phyloP scores from a whole-genome alignment of 805 yeast genomes.

The Barnettozyma siamensis region DNA sequence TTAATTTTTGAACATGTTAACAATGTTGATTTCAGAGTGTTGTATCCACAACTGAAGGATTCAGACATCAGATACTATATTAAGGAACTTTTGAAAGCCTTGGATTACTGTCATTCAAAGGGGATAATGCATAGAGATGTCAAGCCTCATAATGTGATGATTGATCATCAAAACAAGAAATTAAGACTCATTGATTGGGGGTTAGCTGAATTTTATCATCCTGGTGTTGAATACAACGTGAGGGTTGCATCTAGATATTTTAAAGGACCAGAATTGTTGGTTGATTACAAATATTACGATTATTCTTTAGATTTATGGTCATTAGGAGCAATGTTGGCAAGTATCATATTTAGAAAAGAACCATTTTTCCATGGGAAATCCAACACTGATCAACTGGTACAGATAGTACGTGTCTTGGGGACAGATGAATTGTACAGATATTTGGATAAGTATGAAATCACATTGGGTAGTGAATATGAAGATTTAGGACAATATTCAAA shows the following conservation, averaged over 20 bases:
- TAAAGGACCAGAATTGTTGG: constrained; percentile 87
- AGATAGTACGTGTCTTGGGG: constrained; percentile 83
- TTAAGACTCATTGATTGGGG: constrained; percentile 92
- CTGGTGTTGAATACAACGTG: constrained; percentile 84
- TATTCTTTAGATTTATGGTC: constrained; percentile 90
- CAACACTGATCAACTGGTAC: constrained; percentile 86
- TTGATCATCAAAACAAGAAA: constrained; percentile 60
- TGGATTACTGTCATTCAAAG: constrained; percentile 86
- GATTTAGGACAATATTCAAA: constrained; percentile 62
- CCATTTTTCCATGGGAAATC: constrained; percentile 92
- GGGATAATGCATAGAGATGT: constrained; percentile 96
- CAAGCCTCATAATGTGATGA: constrained; percentile 91
- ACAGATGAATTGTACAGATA: constrained; percentile 68
- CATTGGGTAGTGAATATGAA: constrained; percentile 73
- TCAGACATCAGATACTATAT: constrained; percentile 78
- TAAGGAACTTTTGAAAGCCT: constrained; percentile 72
- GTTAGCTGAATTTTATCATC: constrained; percentile 86
- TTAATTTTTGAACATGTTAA: constrained; percentile 79
- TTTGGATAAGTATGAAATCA: constrained; percentile 61
- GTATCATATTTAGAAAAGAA: constrained; percentile 81
- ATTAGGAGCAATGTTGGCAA: constrained; percentile 85
- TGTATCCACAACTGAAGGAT: constrained; percentile 75
- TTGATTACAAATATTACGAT: constrained; percentile 78
- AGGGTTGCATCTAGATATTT: constrained; percentile 89
- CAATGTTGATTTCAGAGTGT: constrained; percentile 79